Base-by-base conservation (phyloP, 306 rosid genomes). In the Cicer cuneatum region DNA sequence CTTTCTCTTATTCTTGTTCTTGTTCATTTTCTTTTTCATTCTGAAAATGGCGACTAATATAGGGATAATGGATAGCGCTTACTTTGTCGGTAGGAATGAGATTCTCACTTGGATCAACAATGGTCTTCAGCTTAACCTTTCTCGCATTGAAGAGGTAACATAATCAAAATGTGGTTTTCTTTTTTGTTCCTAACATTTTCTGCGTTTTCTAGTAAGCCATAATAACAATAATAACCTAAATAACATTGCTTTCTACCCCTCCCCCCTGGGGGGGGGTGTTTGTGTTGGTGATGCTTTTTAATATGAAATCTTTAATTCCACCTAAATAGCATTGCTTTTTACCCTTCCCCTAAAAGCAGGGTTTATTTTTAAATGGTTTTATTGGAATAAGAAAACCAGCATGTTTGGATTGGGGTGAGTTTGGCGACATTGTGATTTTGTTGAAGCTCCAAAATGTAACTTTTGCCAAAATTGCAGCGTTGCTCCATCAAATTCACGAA, bases 21-120 rank as follows among this genome's bases (percentile, higher is more conserved):
- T 76, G 42, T 39, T 24, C 65, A 29, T 29, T 29, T 29, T 29
- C 33, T 29, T 29, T 29, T 29, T 29, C 33, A 29, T 24, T 54
- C 18, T 37, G 15, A 52, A 79, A 82, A 93, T 94, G 99, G 96
- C 97, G 82, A 69, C 97, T 10, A 91, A 83, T 77, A 94, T 94
- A 24, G 99, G 99, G 29, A 92, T 90, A 72, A 94, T 94, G 99
- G 99, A 94, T 83, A 89, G 96, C 61, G 99, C 90, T 8, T 94
- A 94, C 74, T 94, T 94, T 83, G 99, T 94, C 60, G 99, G 99
- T 64, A 87, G 99, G 84, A 94, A 94, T 76, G 99, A 92, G 87
- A 92, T 94, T 83, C 85, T 94, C 72, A 87, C 81, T 45, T 94
- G 99, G 99, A 92, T 94, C 87, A 94, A 94, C 85, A 94, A 83